Percentiles rank a stretch among this genome's conserved stretches.
These are phyloP conservation scores for Lecanicillium sp. DNA, from an alignment of 2,329 filamentous ascomycete genomes.

Conservation along the genomic window DNA sequence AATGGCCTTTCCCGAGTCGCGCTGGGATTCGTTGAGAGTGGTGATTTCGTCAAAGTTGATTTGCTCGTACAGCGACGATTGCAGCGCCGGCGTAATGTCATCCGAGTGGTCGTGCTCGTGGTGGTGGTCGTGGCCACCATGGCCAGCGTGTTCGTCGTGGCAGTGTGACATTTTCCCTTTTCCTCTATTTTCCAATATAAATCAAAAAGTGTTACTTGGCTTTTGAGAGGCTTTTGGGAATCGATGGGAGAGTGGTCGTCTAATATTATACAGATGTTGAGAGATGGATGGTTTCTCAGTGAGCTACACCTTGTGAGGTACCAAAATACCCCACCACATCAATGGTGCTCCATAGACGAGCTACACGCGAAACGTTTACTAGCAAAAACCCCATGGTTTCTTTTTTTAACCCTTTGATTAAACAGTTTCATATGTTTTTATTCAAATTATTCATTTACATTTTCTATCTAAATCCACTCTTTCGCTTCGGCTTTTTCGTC, in stretches of 20 bases:
- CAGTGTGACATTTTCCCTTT: conserved; percentile 33
- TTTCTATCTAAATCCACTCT: conserved; percentile 9
- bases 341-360: no score
- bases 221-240: no score
- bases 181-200: no score
- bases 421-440: not conserved
- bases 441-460: not conserved
- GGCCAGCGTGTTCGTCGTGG: conserved; percentile 41
- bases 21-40: conserved; percentile 72
- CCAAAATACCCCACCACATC: no score
- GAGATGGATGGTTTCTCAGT: no score
- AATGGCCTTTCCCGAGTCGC: conserved; percentile 62
- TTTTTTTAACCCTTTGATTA: no score
- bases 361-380: no score
- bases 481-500: conserved; percentile 17
- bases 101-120: conserved; percentile 78
- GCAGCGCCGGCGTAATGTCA: conserved; percentile 84
- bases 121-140: conserved; percentile 43
- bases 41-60: conserved; percentile 81
- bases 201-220: no score
- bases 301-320: no score
- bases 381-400: no score
- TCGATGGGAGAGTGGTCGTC: no score
- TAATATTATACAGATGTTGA: no score
- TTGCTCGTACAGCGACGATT: conserved; percentile 84